Evolutionary conservation across 192 early-diverging fungal genomes (phyloP), one percentile per base, ranked within the genome.

Genomic region (Mortierella alpina): DNA sequence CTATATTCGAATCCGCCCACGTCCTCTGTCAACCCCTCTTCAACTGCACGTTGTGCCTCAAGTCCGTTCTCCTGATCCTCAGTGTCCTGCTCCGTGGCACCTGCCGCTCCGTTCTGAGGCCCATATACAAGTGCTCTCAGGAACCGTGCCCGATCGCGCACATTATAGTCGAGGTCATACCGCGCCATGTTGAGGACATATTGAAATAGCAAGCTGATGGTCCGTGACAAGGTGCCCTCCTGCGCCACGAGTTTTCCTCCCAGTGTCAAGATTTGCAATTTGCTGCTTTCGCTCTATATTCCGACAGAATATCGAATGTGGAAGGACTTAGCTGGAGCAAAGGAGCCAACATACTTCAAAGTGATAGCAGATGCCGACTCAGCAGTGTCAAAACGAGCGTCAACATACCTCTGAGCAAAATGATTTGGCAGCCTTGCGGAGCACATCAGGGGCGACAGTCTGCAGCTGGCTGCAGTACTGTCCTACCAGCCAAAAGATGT

Each of bases 121-220:
- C 84, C 63, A 67, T 74, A 71, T n/a, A 90, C 82, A 17, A 93
- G 71, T 12, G 75, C 87, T 52, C 88, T 87, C 20, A 95, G 80
- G 60, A 95, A 88, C 52, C 98, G 83, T 11, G 94, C 93, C 13
- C 96, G 90, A 68, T 99, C 98, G 22, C 98, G 87, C 4, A 98
- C 91, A 72, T 96, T 95, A 67, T 93, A 97, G 72, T 92, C 87
- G 18, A 89, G 81, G 82, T 99, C 98, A 72, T 92, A 98, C n/a
- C 93, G 84, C 2, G 96, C 96, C 66, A 99, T 82, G 48, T 95
- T 91, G 54, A 97, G 89, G 41, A 95, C 74, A 82, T 96, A 95
- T 53, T 91, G 86, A 49, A 92, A 88, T 20, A 96, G 68, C 1
- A 83, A 74, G 7, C 68, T 67, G 47, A 89, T 63, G 0, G 83